A percentile compares a stretch with the other conserved stretches of the same genome.
Conservation (phyloP, 352 stramenopile genomes). For the Phytophthora citricola region DNA sequence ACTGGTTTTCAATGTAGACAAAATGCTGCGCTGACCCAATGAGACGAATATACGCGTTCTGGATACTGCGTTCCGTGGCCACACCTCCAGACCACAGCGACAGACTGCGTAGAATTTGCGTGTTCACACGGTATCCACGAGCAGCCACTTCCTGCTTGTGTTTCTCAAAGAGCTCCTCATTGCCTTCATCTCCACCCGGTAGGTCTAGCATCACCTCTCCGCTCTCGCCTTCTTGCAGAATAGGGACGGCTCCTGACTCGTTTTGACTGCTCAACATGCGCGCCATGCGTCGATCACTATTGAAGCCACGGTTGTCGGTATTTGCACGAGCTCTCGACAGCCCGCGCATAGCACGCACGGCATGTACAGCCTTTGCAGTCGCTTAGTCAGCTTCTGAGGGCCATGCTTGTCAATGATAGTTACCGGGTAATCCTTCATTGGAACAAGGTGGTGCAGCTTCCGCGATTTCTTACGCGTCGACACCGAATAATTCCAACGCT, state of each 20-base stretch:
- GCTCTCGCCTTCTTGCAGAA: slow-evolving; percentile 28
- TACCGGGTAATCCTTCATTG: slow-evolving; percentile 70
- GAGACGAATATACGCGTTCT: slow-evolving; percentile 90
- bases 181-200: slow-evolving; percentile 34
- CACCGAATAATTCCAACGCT: slow-evolving; percentile 90
- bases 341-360: slow-evolving; percentile 57
- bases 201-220: slow-evolving; percentile 26
- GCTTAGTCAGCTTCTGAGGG: slow-evolving; percentile 51
- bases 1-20: slow-evolving; percentile 95
- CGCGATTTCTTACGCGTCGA: slow-evolving; percentile 81
- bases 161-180: slow-evolving; percentile 40
- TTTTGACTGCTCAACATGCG: slow-evolving; percentile 38
- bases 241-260: slow-evolving; percentile 28
- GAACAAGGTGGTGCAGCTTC: slow-evolving; percentile 78
- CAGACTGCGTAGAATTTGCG: slow-evolving; percentile 82
- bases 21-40: slow-evolving; percentile 89
- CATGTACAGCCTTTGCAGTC: slow-evolving; percentile 70
- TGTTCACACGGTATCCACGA: slow-evolving; percentile 57
- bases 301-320: slow-evolving; percentile 51
- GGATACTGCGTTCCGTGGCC: slow-evolving; percentile 88
- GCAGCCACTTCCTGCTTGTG: slow-evolving; percentile 35
- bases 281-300: slow-evolving; percentile 47
- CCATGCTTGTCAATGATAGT: slow-evolving; percentile 44
- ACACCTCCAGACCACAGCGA: slow-evolving; percentile 84
- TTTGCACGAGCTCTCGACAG: slow-evolving; percentile 29